A percentile compares a stretch with the other conserved stretches of the same genome.
Conservation (phyloP, 331 rosid species). For the Malus hybrid region DNA sequence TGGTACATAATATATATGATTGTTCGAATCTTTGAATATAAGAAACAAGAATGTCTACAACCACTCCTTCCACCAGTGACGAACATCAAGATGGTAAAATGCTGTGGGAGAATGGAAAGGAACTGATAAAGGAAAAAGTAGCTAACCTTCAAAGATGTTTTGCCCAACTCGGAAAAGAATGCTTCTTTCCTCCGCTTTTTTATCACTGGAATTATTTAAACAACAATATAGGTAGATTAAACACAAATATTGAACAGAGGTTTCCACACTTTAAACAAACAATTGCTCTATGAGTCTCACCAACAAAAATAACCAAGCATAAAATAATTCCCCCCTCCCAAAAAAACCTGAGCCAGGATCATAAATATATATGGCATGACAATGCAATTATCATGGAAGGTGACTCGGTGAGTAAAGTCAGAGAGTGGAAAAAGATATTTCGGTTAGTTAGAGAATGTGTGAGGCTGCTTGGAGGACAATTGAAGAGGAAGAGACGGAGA, state of each 20-base stretch:
- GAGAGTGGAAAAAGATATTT: no score
- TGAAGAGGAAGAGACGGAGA: neutral
- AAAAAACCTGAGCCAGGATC: no score
- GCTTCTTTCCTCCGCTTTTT: conserved; percentile 71
- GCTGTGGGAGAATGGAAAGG: neutral
- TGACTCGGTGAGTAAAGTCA: no score
- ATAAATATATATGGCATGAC: no score
- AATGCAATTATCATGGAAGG: no score
- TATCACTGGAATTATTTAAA: conserved; percentile 46
- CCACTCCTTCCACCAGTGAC: neutral
- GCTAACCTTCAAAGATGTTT: conserved; percentile 45
- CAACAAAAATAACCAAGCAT: no score
- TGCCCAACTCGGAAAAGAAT: conserved; percentile 83
- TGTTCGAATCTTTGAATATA: neutral
- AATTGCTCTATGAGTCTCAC: no score
- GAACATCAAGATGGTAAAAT: neutral
- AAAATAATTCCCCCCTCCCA: no score
- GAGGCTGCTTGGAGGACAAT: neutral
- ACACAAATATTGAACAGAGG: no score
- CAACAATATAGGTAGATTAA: neutral
- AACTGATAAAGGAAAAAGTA: neutral
- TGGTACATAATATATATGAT: no score
- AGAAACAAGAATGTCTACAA: neutral
- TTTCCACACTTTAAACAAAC: no score
- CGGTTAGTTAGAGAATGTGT: neutral